Percentiles rank a stretch among this genome's conserved stretches.
phyloP scores from a whole-genome alignment of 1,284 basidiomycete species.

The Pholiota adiposa region DNA sequence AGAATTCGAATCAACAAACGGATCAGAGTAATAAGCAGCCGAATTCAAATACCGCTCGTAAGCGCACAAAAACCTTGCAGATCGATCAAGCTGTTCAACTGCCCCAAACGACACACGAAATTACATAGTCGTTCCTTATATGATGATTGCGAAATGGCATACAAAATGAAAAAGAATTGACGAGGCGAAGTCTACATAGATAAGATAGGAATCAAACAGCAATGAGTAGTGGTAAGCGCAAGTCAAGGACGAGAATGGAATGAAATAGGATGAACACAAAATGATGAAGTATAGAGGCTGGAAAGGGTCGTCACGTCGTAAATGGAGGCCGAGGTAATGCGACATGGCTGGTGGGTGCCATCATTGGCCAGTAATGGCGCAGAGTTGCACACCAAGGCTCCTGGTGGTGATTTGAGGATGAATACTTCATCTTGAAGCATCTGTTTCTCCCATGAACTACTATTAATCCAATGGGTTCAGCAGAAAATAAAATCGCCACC shows the following conservation, averaged over 20 bases:
- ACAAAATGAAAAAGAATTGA: not conserved
- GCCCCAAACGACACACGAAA: not conserved
- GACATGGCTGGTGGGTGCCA: no score
- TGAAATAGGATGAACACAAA: not conserved
- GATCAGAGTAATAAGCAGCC: no score
- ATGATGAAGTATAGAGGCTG: not conserved
- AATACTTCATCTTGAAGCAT: no score
- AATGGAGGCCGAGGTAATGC: not conserved
- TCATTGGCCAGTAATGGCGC: no score
- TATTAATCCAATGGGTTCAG: not conserved
- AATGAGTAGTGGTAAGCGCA: slow-evolving; percentile 15
- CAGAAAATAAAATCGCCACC: not conserved
- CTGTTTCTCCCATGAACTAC: not conserved
- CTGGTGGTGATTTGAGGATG: no score
- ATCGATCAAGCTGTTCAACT: not conserved
- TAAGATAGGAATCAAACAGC: slow-evolving; percentile 15
- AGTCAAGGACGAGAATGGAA: not conserved
- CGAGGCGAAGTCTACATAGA: slow-evolving; percentile 15
- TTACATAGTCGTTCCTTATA: not conserved
- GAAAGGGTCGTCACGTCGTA: not conserved
- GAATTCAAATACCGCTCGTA: no score
- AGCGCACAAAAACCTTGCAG: no score
- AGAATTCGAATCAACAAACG: no score
- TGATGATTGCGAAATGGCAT: not conserved
- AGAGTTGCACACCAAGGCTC: no score